Evolutionary conservation across 2,329 filamentous ascomycete species (phyloP).

Genomic region (Xylariaceae sp.): DNA sequence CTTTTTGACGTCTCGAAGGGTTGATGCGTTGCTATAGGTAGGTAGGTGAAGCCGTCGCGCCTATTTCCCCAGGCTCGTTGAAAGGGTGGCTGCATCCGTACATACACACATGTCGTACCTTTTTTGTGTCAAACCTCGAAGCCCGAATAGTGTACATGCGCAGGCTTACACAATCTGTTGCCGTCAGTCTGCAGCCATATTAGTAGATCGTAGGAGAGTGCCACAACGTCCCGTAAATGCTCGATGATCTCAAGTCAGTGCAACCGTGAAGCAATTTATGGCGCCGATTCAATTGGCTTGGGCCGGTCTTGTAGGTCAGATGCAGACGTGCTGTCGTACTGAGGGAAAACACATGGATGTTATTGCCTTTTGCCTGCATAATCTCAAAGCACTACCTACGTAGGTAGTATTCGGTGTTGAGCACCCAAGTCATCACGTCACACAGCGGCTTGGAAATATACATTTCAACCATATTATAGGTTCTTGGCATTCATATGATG

Average conservation of each 20-base stretch:
- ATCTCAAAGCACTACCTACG: constrained; percentile 19
- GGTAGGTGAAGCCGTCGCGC: background rate
- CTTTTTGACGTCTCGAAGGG: background rate
- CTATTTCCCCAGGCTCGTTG: background rate
- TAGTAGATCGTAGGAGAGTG: constrained; percentile 15
- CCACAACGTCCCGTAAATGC: constrained; percentile 21
- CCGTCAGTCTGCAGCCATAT: constrained; percentile 11
- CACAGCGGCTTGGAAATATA: constrained; percentile 2
- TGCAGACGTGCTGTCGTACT: constrained; percentile 9
- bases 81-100: background rate
- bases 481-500: background rate
- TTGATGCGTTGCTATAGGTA: background rate
- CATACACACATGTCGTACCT: too few relatives aligned
- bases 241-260: constrained; percentile 14
- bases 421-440: constrained; percentile 17
- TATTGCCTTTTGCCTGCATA: constrained; percentile 25
- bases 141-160: background rate
- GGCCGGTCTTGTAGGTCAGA: constrained; percentile 12
- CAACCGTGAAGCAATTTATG: constrained; percentile 12
- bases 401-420: constrained; percentile 13
- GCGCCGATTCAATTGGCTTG: constrained; percentile 5
- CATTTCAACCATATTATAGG: background rate
- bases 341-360: constrained; percentile 21
- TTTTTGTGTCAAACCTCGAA: background rate
- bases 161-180: constrained; percentile 4